Evolutionary conservation across 768 basidiomycete species (phyloP), one percentile per base, ranked within the genome.

Genomic region (Boletus tomentosulus): DNA sequence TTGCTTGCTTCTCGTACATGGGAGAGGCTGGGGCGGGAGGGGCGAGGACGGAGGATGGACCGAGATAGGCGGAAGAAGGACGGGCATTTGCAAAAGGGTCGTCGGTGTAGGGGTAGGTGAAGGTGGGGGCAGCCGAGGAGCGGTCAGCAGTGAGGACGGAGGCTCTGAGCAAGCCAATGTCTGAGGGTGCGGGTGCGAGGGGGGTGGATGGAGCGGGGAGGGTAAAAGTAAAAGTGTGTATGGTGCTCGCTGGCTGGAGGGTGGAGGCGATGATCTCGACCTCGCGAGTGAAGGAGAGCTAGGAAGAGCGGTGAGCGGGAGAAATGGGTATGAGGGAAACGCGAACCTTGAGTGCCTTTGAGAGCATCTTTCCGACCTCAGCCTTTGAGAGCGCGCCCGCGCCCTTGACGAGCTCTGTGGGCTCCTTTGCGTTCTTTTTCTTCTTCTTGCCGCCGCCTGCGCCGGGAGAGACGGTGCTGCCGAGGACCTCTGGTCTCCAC

Each of bases 211-310:
- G 83, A 5, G 87, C 83, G 46, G 90, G 87, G 46, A 93, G 79
- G 8, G 81, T 86, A 65, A 98, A 98, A 4, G 89, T 89, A 73
- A 97, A 98, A 0, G 84, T 87, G 67, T 97, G 92, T 43, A 93
- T 85, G 15, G 93, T 97, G 6, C 90, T 91, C 1, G 94, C 87
- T 7, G 95, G 95, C 61, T 95, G 91, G 10, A 95, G 80, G 0
- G 92, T 92, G n/a, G 93, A 92, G 13, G 93, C 92, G 66, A 98
- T 89, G 52, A 98, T 87, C 68, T 95, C 92, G 41, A 95, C 89
- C 68, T 96, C 93, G 50, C 89, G 87, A 34, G 90, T 84, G 70
- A 95, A 94, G 8, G 92, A 92, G 43, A 95, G 84, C 91, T 94
- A 38, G 16, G 27, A 31, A 34, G 46, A 16, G 16, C 0, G 27